These are phyloP conservation scores for Phialophora verrucosa DNA, from an alignment of 2,329 filamentous ascomycete genomes.

Conservation along the genomic window DNA sequence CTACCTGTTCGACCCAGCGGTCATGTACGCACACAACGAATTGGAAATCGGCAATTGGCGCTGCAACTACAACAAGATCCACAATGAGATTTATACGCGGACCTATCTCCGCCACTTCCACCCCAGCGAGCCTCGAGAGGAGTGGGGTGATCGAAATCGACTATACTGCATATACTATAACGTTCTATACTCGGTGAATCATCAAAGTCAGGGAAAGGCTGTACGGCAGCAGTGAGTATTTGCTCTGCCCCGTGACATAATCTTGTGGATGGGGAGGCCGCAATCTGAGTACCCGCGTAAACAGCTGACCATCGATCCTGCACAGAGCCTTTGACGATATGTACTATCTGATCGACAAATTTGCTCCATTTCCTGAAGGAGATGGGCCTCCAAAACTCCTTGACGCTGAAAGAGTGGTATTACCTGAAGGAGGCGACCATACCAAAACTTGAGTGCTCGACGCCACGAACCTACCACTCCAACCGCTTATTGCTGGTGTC, in stretches of 20 bases:
- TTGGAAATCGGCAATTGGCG: constrained; percentile 32
- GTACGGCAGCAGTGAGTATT: constrained; percentile 34
- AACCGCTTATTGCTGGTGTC: constrained; percentile 1
- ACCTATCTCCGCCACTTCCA: constrained; percentile 29
- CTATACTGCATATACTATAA: constrained; percentile 36
- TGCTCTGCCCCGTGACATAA: too few species aligned
- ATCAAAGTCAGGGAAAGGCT: constrained; percentile 26
- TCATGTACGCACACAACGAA: constrained; percentile 52
- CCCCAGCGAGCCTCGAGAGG: constrained; percentile 33
- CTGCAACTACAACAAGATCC: constrained; percentile 27
- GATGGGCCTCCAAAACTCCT: constrained; percentile 33
- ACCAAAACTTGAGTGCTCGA: constrained; percentile 20
- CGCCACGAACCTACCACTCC: constrained; percentile 17
- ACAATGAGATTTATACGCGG: constrained; percentile 22
- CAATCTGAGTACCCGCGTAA: too few species aligned
- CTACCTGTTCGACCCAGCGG: constrained; percentile 48
- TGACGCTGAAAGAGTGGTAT: constrained; percentile 27
- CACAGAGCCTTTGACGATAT: constrained; percentile 40
- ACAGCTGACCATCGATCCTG: too few species aligned
- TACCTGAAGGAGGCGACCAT: constrained; percentile 34
- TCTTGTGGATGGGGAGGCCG: too few species aligned
- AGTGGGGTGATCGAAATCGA: constrained; percentile 36
- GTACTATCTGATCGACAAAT: constrained; percentile 41
- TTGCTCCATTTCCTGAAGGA: constrained; percentile 37
- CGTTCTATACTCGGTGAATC: constrained; percentile 34